Percentiles rank a stretch among this genome's conserved stretches.
Evolutionary conservation across 2,329 filamentous ascomycete species (phyloP).

Genomic region (Trichoderma sp.): DNA sequence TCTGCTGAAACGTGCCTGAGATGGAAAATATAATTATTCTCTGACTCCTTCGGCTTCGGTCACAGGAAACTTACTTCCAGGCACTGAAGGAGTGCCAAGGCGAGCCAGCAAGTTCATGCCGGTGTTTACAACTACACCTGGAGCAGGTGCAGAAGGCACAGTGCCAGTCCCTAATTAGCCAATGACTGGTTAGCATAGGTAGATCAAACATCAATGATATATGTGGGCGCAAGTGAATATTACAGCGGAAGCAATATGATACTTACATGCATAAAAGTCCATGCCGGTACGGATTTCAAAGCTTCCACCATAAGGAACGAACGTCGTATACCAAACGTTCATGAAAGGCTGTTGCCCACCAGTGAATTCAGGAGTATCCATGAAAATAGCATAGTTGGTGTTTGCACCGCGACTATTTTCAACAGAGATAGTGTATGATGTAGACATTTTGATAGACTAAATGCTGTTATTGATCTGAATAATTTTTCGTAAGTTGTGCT

Average conservation of each 20-base stretch:
- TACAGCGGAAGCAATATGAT: neutral
- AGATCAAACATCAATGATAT: neutral
- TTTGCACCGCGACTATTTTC: conserved; percentile 22
- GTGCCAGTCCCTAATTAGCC: conserved; percentile 12
- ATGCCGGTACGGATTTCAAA: conserved; percentile 13
- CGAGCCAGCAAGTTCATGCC: conserved; percentile 16
- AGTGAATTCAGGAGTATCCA: conserved; percentile 16
- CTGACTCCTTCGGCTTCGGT: no score
- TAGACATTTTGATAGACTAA: conserved; percentile 12
- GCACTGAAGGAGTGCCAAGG: neutral
- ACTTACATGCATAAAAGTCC: conserved; percentile 26
- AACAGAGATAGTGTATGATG: conserved; percentile 14
- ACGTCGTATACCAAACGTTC: conserved; percentile 26
- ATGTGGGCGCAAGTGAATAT: no score
- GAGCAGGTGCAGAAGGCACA: conserved; percentile 2
- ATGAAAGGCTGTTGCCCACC: conserved; percentile 12
- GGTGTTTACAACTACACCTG: conserved; percentile 3
- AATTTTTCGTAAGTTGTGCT: neutral
- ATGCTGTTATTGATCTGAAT: neutral
- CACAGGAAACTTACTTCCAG: conserved; percentile 14
- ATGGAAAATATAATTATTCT: neutral
- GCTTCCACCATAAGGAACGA: conserved; percentile 8
- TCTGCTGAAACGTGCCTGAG: conserved; percentile 20
- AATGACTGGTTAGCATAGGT: neutral
- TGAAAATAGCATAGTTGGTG: conserved; percentile 26